Conservation (phyloP, 164 flowering plant genomes). For the Tinospora cordifolia region DNA sequence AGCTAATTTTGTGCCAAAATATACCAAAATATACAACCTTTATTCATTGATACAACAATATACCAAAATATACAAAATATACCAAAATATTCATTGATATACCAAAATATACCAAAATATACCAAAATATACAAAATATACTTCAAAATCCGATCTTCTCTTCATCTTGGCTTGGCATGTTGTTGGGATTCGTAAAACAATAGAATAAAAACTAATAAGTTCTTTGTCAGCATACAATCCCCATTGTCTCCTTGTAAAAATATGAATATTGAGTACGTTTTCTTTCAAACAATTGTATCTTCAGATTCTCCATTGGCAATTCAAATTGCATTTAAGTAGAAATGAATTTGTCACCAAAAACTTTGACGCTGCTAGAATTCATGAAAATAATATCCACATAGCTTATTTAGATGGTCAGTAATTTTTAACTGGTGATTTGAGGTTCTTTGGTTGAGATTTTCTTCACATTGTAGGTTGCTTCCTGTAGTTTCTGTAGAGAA, state of each 20-base stretch:
- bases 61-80: no score
- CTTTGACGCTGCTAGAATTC: background rate
- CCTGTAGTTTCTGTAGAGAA: conserved; percentile 15
- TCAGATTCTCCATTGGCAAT: background rate
- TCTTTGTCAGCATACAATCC: background rate
- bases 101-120: no score
- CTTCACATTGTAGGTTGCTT: background rate
- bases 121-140: no score
- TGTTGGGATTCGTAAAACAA: no score
- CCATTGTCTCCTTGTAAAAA: background rate
- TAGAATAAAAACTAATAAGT: no score
- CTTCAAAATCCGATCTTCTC: no score
- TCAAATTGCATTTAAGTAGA: background rate
- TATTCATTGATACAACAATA: no score
- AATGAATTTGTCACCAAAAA: background rate
- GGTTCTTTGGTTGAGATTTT: background rate
- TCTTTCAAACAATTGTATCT: no score
- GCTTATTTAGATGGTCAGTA: conserved; percentile 10
- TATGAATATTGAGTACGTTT: background rate
- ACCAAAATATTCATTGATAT: no score
- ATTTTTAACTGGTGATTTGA: conserved; percentile 1
- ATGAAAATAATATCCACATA: background rate
- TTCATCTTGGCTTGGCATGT: no score
- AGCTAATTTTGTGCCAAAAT: no score
- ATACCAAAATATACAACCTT: no score